phyloP scores from a whole-genome alignment of 306 rosid species.

The Pterocarpus macrocarpus region DNA sequence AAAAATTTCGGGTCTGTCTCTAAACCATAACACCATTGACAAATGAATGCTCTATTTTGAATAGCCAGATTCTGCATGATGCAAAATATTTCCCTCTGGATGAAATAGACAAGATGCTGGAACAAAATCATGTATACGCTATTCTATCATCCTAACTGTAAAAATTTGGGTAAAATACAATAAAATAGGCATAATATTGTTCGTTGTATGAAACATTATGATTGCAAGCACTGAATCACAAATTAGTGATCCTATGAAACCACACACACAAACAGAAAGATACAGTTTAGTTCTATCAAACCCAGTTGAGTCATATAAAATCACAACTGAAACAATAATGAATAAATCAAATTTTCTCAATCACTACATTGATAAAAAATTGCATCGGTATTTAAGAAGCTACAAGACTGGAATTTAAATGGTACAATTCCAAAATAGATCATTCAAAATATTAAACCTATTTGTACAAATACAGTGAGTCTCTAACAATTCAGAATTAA shows the following conservation, averaged over 20 bases:
- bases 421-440: background rate
- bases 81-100: background rate
- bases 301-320: conserved; percentile 9
- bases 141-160: conserved; percentile 8
- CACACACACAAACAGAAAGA: background rate
- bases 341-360: background rate
- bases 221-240: conserved; percentile 21
- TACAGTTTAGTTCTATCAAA: background rate
- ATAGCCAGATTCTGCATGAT: background rate
- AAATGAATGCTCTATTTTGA: background rate
- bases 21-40: background rate
- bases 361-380: conserved; percentile 27
- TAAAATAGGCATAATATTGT: background rate
- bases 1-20: background rate
- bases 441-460: conserved; percentile 3
- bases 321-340: conserved; percentile 14
- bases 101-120: background rate
- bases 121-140: background rate
- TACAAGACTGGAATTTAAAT: background rate
- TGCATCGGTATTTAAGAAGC: background rate
- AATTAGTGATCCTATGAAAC: conserved; percentile 18
- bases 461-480: background rate
- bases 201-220: background rate
- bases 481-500: conserved; percentile 6
- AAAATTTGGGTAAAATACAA: background rate